Base-by-base conservation (phyloP, 169 alveolate species). In the Cryptosporidium xiaoi region DNA sequence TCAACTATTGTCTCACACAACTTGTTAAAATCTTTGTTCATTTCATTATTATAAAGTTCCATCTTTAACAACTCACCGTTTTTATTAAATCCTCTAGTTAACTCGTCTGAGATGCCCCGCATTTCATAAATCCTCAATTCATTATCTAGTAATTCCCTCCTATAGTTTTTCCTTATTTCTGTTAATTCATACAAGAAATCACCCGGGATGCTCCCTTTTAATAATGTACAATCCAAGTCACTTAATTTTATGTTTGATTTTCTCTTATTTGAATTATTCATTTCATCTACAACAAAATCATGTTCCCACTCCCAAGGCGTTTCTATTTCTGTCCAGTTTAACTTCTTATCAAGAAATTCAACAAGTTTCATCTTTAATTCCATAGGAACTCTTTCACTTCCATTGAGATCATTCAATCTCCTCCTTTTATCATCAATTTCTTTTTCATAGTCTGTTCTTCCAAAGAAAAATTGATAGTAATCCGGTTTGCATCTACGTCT, bases 231-330 rank as follows among this genome's bases (percentile, higher is more conserved):
- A 31, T 69, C 83, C 66, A 69, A 51, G 51, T 69, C 83, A 53
- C 66, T 69, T 20, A 51, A 27, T 31, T 51, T 69, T n/a, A 69
- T 24, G 20, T 69, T 69, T 33, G 82, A 36, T 29, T 24, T 2
- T 16, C 44, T 34, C 12, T 51, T 69, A 20, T 51, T 69, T 31
- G 51, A 34, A 2, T 53, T 51, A 62, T 60, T 27, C 40, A 77
- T 50, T 48, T 60, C 69, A 69, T 69, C 56, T 31, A 77, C 29
- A 40, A 56, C 64, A 44, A 77, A 77, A 18, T 77, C 87, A 24
- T 36, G 87, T 24, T 77, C 87, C 87, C 87, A 77, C 56, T 77
- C 71, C 87, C 87, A 77, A 31, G 87, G 87, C 8, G 62, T 77
- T 46, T 77, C 77, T 3, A 77, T 62, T 24, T 77, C 87, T 2